Base-by-base conservation (phyloP, 164 flowering plant genomes). In the Santalum album region DNA sequence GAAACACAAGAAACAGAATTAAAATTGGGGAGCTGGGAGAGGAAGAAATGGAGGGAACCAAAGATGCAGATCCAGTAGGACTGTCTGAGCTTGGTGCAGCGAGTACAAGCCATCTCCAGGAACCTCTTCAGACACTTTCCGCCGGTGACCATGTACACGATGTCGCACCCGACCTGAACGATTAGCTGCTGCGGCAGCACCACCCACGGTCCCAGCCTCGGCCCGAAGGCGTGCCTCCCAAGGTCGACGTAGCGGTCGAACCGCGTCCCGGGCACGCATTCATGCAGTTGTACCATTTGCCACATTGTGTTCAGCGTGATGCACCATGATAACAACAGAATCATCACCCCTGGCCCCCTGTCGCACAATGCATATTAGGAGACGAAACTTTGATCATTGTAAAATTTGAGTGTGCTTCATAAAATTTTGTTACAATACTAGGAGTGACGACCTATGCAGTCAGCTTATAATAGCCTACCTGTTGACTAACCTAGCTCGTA, bases 71-170 rank as follows among this genome's bases (percentile, higher is more conserved):
- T 89, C 90, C 91, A 89, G 69, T 82, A 84, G 16, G 97, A 80
- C 40, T 84, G 87, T 47, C 65, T 67, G 44, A 86, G 59, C 3
- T 60, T 64, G 19, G 79, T 72, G 72, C 95, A 86, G 44, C 65
- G 61, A 20, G 76, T 52, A 67, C 91, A 89, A 18, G 79, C 72
- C 12, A 79, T 75, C 70, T 89, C 91, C 75, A 81, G 54, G 73
- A 89, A 89, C 57, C 84, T 79, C 75, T 80, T 73, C 18, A 89
- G 74, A 47, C 90, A 89, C 63, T 84, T 82, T 6, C 95, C 97
- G 15, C 97, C 95, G 1, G 91, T 89, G 40, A 86, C 97, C 86
- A 89, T 86, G 74, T 89, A 89, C 43, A 89, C 97, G 12, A 89
- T 82, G 57, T 89, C 72, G 36, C 86, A 84, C 27, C 95, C 95